Evolutionary conservation across 148 eudicot genomes (phyloP).

Genomic region (Diospyros lotus): DNA sequence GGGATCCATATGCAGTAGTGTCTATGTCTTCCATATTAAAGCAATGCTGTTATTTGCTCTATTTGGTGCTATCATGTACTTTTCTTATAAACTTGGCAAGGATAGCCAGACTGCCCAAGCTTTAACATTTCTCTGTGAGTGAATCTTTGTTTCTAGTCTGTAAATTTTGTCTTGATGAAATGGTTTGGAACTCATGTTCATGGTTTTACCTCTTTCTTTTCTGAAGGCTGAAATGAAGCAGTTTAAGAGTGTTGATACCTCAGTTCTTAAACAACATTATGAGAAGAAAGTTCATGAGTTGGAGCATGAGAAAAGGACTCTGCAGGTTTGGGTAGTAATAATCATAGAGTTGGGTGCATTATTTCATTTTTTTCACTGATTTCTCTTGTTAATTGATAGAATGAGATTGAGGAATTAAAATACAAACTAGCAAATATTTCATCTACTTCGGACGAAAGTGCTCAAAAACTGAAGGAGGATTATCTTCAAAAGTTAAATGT

Average conservation of each 20-base stretch:
- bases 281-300: slow-evolving; percentile 88
- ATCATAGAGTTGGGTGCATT: not conserved
- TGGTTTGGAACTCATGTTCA: too few relatives aligned
- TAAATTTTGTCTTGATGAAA: too few relatives aligned
- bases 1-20: too few relatives aligned
- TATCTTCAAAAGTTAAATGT: slow-evolving; percentile 88
- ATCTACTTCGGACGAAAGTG: slow-evolving; percentile 64
- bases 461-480: slow-evolving; percentile 85
- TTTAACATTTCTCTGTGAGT: too few relatives aligned
- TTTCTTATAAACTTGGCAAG: too few relatives aligned
- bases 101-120: too few relatives aligned
- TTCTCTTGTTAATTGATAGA: slow-evolving; percentile 40
- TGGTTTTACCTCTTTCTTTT: not conserved
- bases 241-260: slow-evolving; percentile 52
- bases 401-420: slow-evolving; percentile 83
- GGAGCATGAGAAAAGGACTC: slow-evolving; percentile 75
- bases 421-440: slow-evolving; percentile 68
- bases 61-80: too few relatives aligned
- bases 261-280: slow-evolving; percentile 82
- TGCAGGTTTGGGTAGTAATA: slow-evolving; percentile 50
- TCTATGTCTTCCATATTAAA: too few relatives aligned
- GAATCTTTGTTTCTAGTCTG: too few relatives aligned
- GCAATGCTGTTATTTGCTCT: too few relatives aligned
- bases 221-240: slow-evolving; percentile 95
- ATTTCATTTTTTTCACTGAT: slow-evolving; percentile 5